Evolutionary conservation across 2,329 filamentous ascomycete genomes (phyloP), one percentile per base, ranked within the genome.

Genomic region (Botrytis medusae): DNA sequence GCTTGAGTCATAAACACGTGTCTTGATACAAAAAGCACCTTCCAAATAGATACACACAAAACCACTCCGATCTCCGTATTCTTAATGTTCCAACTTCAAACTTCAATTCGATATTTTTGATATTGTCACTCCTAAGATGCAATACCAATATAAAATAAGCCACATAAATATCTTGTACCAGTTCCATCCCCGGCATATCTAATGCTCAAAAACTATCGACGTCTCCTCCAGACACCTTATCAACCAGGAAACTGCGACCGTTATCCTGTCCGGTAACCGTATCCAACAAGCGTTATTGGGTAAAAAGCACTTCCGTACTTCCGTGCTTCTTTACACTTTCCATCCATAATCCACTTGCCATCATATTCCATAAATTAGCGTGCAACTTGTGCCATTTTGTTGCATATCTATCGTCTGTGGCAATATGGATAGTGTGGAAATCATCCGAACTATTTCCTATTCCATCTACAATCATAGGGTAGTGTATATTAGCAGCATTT

Each of bases 121-220:
- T 54, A 29, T 18, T 18, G 2, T 0, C n/a, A 54, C 12, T 16
- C 6, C 25, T 7, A n/a, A 54, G 48, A 54, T n/a, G 22, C 5
- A 5, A 54, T 16, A 5, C 16, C 25, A 16, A 16, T 7, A 34
- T 34, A 34, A 3, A 34, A 3, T 34, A 34, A 34, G 34, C 34
- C 34, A 34, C 34, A 34, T 51, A 51, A 22, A n/a, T 0, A n/a
- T 51, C 46, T 51, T 29, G 7, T 2, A n/a, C 12, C n/a, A 6
- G 0, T 29, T 0, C n/a, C 2, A 29, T 1, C 1, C 25, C 14
- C 12, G 29, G 25, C n/a, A 54, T 0, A n/a, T 8, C 12, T 16
- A 29, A 7, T 0, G 5, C 25, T 8, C 5, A 12, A 3, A 29
- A n/a, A 16, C n/a, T 29, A n/a, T 29, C 6, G 6, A 29, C 7